Evolutionary conservation across 805 yeast species (phyloP).

Genomic region (Clavispora asparagi): DNA sequence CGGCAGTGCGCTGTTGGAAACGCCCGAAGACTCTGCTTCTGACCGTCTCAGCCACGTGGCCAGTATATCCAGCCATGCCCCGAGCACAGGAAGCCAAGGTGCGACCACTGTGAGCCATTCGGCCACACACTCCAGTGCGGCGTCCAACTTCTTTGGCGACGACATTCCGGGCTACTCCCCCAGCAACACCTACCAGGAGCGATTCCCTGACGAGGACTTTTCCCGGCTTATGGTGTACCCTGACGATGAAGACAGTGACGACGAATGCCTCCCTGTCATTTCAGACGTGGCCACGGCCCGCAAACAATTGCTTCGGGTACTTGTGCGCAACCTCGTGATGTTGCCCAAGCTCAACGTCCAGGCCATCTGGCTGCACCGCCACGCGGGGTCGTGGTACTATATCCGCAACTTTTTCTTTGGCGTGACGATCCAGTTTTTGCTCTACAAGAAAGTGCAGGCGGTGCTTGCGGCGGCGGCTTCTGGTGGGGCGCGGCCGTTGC

Average conservation of each 20-base stretch:
- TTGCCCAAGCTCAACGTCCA: conserved; percentile 33
- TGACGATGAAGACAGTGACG: conserved; percentile 9
- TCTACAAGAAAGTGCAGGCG: conserved; percentile 25
- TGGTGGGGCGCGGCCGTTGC: not conserved
- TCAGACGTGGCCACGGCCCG: conserved; percentile 20
- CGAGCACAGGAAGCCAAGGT: no score
- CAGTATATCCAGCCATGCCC: no score
- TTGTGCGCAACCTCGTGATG: conserved; percentile 22
- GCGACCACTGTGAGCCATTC: no score
- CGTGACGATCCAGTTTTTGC: conserved; percentile 23
- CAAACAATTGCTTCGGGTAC: conserved; percentile 21
- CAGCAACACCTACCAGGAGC: conserved; percentile 24
- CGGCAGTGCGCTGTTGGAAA: not conserved
- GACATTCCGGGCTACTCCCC: not conserved
- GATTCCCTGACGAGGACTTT: conserved; percentile 29
- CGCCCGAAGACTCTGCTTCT: not conserved
- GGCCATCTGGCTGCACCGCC: conserved; percentile 32
- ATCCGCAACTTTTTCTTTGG: conserved; percentile 29
- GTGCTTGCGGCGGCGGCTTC: conserved; percentile 2
- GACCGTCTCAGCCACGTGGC: no score
- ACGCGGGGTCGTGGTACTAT: conserved; percentile 38
- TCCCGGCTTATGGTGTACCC: conserved; percentile 18
- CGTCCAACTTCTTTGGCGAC: conserved; percentile 1
- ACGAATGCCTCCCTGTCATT: conserved; percentile 11
- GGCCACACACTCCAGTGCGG: no score